Evolutionary conservation across 257 asterid genomes (phyloP).

Genomic region (Penstemon barbatus): DNA sequence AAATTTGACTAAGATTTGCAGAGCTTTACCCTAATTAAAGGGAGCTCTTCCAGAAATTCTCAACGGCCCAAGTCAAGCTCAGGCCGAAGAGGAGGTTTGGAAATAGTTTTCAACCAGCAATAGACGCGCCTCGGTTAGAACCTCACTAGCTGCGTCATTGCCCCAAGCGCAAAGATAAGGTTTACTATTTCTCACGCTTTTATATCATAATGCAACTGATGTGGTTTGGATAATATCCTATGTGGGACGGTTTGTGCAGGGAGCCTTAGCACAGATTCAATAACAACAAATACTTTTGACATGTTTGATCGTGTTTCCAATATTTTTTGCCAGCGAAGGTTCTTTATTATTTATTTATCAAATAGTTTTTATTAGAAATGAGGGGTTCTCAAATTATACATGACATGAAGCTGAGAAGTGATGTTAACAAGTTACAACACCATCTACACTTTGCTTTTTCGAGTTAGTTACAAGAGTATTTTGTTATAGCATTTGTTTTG

Average conservation of each 20-base stretch:
- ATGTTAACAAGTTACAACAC: no score
- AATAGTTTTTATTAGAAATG: no score
- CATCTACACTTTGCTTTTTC: no score
- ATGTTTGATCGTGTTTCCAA: no score
- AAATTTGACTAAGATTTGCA: background rate
- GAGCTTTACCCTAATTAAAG: background rate
- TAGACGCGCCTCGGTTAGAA: conserved; percentile 13
- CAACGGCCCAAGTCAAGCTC: background rate
- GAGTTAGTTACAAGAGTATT: no score
- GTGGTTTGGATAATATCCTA: background rate
- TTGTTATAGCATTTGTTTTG: no score
- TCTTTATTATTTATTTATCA: no score
- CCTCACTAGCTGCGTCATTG: conserved; percentile 18
- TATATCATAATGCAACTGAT: background rate
- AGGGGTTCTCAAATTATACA: no score
- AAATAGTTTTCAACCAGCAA: conserved; percentile 17
- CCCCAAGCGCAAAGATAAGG: conserved; percentile 15
- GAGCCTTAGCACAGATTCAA: no score
- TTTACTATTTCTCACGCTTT: background rate
- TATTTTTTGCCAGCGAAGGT: no score
- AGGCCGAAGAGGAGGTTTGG: conserved; percentile 10
- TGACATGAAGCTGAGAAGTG: no score
- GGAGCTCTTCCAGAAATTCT: conserved; percentile 12
- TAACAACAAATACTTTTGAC: no score
- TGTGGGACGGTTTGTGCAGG: background rate